phyloP scores from a whole-genome alignment of 2,329 filamentous ascomycete species.

The Arthrocladium fulminans region DNA sequence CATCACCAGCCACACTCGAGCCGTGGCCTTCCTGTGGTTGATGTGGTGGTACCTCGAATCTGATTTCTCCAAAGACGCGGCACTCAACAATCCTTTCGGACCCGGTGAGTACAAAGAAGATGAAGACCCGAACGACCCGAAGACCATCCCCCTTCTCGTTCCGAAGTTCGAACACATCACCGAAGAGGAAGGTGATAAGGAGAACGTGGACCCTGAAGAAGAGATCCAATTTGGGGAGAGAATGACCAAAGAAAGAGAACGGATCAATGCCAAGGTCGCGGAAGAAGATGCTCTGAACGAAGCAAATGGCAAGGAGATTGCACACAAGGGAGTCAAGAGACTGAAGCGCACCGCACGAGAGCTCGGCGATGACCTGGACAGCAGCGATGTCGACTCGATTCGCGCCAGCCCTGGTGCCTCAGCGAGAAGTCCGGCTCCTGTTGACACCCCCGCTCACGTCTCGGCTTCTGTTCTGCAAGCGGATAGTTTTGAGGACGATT shows the following conservation, averaged over 20 bases:
- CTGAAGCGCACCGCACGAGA: constrained; percentile 33
- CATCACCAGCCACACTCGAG: constrained; percentile 71
- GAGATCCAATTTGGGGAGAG: constrained; percentile 42
- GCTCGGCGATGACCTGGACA: constrained; percentile 18
- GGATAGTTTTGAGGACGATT: constrained; percentile 31
- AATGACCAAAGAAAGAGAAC: constrained; percentile 41
- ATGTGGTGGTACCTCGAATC: constrained; percentile 99
- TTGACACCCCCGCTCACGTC: constrained; percentile 12
- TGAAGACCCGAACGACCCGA: constrained; percentile 28
- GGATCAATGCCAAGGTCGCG: constrained; percentile 33
- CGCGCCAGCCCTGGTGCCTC: constrained; percentile 18
- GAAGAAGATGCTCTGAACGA: constrained; percentile 29
- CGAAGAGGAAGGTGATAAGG: constrained; percentile 41
- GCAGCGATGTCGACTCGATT: constrained; percentile 20
- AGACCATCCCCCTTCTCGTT: constrained; percentile 40
- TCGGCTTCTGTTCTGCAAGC: constrained; percentile 19
- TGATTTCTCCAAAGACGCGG: constrained; percentile 81
- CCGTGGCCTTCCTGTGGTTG: constrained; percentile 86
- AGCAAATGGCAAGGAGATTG: constrained; percentile 28
- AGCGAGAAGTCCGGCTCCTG: constrained; percentile 18
- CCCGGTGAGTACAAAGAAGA: constrained; percentile 28
- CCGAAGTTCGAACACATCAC: constrained; percentile 40
- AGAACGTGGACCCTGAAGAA: constrained; percentile 42
- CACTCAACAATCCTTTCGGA: constrained; percentile 85
- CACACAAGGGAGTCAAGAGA: constrained; percentile 36